Percentiles rank a stretch among this genome's conserved stretches.
Conservation (phyloP, 2,329 filamentous ascomycete species). For the Aureobasidium sp. region DNA sequence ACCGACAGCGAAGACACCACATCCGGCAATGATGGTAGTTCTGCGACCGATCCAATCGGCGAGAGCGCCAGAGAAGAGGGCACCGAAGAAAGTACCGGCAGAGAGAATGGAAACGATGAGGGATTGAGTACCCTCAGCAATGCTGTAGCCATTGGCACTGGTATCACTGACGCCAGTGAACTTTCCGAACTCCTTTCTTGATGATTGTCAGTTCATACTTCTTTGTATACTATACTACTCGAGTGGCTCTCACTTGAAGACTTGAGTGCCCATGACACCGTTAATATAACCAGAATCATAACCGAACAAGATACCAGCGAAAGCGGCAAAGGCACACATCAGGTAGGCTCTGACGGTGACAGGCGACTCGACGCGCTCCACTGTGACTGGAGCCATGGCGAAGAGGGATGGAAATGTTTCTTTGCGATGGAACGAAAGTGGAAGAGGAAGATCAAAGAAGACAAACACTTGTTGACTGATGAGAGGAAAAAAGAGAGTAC, state of each 20-base stretch:
- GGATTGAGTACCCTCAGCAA: slow-evolving; percentile 39
- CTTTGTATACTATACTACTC: too few species aligned
- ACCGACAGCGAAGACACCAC: slow-evolving; percentile 53
- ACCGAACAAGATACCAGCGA: slow-evolving; percentile 55
- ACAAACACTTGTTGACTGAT: background rate
- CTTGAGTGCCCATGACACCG: slow-evolving; percentile 45
- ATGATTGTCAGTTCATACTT: too few species aligned
- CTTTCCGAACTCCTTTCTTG: slow-evolving; percentile 23
- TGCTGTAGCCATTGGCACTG: slow-evolving; percentile 22
- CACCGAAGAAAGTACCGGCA: slow-evolving; percentile 69
- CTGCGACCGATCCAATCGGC: slow-evolving; percentile 62
- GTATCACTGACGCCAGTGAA: slow-evolving; percentile 14
- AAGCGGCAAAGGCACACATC: slow-evolving; percentile 55
- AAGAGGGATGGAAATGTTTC: background rate
- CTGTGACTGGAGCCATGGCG: slow-evolving; percentile 18
- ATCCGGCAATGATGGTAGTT: slow-evolving; percentile 54
- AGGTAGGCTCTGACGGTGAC: slow-evolving; percentile 45
- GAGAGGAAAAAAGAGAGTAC: background rate
- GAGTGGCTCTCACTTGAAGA: slow-evolving; percentile 33
- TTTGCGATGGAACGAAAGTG: slow-evolving; percentile 7
- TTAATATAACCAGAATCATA: slow-evolving; percentile 53
- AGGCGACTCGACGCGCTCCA: slow-evolving; percentile 29
- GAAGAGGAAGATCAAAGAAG: slow-evolving; percentile 1
- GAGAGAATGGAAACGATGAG: slow-evolving; percentile 69
- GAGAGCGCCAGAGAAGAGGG: slow-evolving; percentile 51